Conservation (phyloP, 805 yeast species). For the Yarrowia yakushimensis region DNA sequence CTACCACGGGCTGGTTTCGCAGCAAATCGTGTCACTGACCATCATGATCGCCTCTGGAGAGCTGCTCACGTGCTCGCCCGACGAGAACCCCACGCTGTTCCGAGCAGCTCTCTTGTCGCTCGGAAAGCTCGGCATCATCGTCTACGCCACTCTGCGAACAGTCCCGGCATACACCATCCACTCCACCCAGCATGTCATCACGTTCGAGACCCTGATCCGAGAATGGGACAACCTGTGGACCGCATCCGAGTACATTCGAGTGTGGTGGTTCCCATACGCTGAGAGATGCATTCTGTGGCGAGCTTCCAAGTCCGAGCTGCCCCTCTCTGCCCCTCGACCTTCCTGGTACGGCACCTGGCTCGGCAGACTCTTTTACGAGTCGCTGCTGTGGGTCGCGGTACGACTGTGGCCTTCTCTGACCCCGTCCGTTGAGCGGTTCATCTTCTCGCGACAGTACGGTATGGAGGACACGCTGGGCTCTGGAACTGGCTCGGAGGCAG, state of each 20-base stretch:
- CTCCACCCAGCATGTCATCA: slow-evolving; percentile 76
- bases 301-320: slow-evolving; percentile 70
- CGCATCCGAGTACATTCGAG: slow-evolving; percentile 82
- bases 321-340: slow-evolving; percentile 58
- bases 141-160: slow-evolving; percentile 76
- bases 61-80: slow-evolving; percentile 59
- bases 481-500: slow-evolving; percentile 58
- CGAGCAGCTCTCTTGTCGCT: slow-evolving; percentile 78
- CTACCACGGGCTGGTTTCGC: slow-evolving; percentile 84
- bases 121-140: slow-evolving; percentile 89
- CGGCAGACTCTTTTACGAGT: slow-evolving; percentile 78
- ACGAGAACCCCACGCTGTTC: slow-evolving; percentile 62
- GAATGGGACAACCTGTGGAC: slow-evolving; percentile 61
- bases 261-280: slow-evolving; percentile 98
- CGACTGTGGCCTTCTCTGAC: slow-evolving; percentile 70
- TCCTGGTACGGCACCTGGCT: slow-evolving; percentile 82
- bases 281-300: slow-evolving; percentile 86
- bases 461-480: slow-evolving; percentile 55
- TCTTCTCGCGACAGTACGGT: slow-evolving; percentile 82
- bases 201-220: slow-evolving; percentile 63
- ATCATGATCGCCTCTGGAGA: slow-evolving; percentile 76
- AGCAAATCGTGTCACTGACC: slow-evolving; percentile 76
- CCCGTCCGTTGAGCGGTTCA: slow-evolving; percentile 79
- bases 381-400: slow-evolving; percentile 74
- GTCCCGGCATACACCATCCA: slow-evolving; percentile 80